These are phyloP conservation scores for Leccinum truebloodii DNA, from an alignment of 768 basidiomycete species.

Conservation along the genomic window DNA sequence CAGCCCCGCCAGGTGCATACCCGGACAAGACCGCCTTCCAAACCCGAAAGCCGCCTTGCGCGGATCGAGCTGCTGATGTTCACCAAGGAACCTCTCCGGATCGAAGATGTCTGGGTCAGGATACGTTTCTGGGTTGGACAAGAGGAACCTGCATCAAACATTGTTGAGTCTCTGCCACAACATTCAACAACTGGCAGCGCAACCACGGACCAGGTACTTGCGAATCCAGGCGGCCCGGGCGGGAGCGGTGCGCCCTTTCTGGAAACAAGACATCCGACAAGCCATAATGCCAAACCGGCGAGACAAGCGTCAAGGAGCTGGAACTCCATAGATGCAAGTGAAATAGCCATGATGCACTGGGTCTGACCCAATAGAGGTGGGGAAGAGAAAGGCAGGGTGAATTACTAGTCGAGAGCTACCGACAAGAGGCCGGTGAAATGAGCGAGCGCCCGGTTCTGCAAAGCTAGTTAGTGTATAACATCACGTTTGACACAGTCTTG, in stretches of 20 bases:
- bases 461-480: no score
- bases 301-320: conserved; percentile 1
- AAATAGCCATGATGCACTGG: no score
- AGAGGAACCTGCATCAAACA: conserved; percentile 7
- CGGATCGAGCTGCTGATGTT: conserved; percentile 7
- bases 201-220: conserved; percentile 14
- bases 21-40: conserved; percentile 13
- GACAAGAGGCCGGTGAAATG: no score
- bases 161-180: background rate
- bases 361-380: no score
- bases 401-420: no score
- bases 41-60: conserved; percentile 14
- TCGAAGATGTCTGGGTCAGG: conserved; percentile 12
- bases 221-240: conserved; percentile 15
- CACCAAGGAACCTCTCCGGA: conserved; percentile 16
- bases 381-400: no score
- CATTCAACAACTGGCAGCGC: background rate
- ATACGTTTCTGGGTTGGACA: conserved; percentile 7
- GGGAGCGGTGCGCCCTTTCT: background rate
- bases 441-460: no score
- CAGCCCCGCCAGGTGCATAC: conserved; percentile 4
- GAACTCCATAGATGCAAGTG: background rate
- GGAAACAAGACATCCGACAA: background rate
- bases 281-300: conserved; percentile 12
- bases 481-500: no score